Evolutionary conservation across 2,329 filamentous ascomycete species (phyloP), one percentile per base, ranked within the genome.

Genomic region (Sphaerostilbella broomeana): DNA sequence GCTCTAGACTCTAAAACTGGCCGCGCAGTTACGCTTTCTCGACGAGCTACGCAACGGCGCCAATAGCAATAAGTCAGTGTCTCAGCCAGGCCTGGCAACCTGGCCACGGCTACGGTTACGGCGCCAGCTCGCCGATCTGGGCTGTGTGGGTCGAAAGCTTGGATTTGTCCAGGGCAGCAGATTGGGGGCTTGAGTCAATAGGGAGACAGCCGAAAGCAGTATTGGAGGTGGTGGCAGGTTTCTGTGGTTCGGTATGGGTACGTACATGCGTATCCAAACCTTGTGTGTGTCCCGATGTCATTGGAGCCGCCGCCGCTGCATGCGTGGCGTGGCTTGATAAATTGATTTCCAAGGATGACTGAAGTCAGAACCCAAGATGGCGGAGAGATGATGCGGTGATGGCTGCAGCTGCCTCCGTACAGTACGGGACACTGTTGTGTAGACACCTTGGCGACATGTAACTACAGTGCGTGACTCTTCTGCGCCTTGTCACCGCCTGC

Each of bases 51-150:
- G 35, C 40, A 9, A 17, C 27, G 42, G 42, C 40, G 44, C 50
- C 47, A 48, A 37, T 52, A 51, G 51, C 47, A 48, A 37, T 52
- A 51, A 52, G 47, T 51, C 51, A 51, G 28, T 57, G 57, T 58
- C 56, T 59, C 54, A 56, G 48, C 44, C 47, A 29, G 31, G 13
- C n/a, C n/a, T n/a, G n/a, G n/a, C n/a, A n/a, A n/a, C n/a, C n/a
- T n/a, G n/a, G n/a, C n/a, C 31, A 19, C 40, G 41, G 36, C 29
- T 30, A 22, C 31, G 36, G 37, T 36, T 43, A 36, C 31, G 36
- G 41, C 41, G 37, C 41, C 41, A 43, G 39, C 37, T 35, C 22
- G 41, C 42, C 38, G 44, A 44, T 46, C 44, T 35, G 22, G 31
- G 36, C 36, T 40, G 27, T 40, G 41, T 40, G 41, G 41, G 37